Base-by-base conservation (phyloP, 108 stramenopile genomes). In the Epithemia pelagica region DNA sequence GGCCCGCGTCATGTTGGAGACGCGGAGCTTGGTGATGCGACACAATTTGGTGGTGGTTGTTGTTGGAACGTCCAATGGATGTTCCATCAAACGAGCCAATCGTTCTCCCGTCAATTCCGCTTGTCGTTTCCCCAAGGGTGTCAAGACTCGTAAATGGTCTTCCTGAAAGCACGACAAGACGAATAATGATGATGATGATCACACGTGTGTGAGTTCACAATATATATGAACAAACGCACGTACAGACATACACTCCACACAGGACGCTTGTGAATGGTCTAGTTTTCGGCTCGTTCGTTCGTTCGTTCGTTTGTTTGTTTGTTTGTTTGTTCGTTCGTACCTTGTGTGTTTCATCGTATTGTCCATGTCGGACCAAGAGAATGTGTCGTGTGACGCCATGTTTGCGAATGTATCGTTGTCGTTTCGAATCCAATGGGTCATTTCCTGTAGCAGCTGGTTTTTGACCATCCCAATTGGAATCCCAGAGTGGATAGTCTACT, bases 331-430 rank as follows among this genome's bases (percentile, higher is more conserved):
- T n/a, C n/a, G n/a, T n/a, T n/a, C 37, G 37, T 46, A 46, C 37
- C 37, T 81, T 76, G 52, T 71, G 72, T 15, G 82, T 74, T 67
- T 96, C 95, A 74, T 90, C 89, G 73, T 96, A 96, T 66, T 96
- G 95, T 22, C 95, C 95, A 72, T 96, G 95, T 28, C 95, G 79
- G 60, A 96, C 72, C 52, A 93, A 62, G 58, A 96, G 84, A 30
- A 96, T 78, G 66, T 96, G 95, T 28, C 90, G 80, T 8, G 95
- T 96, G 3, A 91, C 85, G 18, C 90, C 87, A 54, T 86, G 59
- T 58, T 81, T 87, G 24, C 88, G 70, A 59, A 87, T 65, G 21
- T 75, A 28, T 30, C 87, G 73, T 5, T 15, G 37, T 46, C 37
- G 37, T 46, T 46, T 46, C 37, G 37, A 10, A 15, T 46, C 70